Base-by-base conservation (phyloP, 2,329 filamentous ascomycete genomes). In the Colletotrichum sp. region DNA sequence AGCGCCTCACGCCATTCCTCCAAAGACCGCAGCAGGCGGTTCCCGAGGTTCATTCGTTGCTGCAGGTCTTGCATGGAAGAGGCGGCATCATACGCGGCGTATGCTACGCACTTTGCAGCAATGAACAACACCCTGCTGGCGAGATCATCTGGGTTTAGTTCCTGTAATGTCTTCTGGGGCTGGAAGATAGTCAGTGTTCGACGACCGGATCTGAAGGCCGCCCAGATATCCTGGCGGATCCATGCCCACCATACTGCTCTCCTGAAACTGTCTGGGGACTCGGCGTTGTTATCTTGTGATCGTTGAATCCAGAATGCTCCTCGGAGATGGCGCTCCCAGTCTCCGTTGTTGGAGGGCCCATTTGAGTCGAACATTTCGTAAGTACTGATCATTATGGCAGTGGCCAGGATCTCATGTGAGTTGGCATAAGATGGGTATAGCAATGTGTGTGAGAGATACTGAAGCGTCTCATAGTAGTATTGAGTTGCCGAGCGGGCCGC, bases 281-380 rank as follows among this genome's bases (percentile, higher is more conserved):
- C 89, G 4, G 90, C 91, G 74, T 92, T 86, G 70, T 91, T 91
- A 48, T 91, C 86, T 76, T 91, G 91, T 5, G 87, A 90, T 15
- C 90, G 84, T 78, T 92, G 91, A 55, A 93, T 93, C 89, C 91
- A 92, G 78, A 92, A 93, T 0, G 92, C 89, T 1, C 91, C 91
- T 78, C 91, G 89, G 5, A 93, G 84, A 79, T 93, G 91, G 5
- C 90, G 83, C 78, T 92, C 89, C 91, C 91, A 93, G 64, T 79
- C 89, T 6, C 66, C 71, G 16, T 34, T 74, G 43, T 36, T 65
- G 81, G 81, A 81, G 9, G 87, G 86, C 16, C 70, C 70, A 18
- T 68, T 70, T 5, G 87, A 87, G 77, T 91, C 90, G 28, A 92
- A 88, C 91, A 92, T 93, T 80, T 93, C 91, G 78, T 92, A 93